Base-by-base conservation (phyloP, 192 early-diverging fungal genomes). In the Coemansia sp. region DNA sequence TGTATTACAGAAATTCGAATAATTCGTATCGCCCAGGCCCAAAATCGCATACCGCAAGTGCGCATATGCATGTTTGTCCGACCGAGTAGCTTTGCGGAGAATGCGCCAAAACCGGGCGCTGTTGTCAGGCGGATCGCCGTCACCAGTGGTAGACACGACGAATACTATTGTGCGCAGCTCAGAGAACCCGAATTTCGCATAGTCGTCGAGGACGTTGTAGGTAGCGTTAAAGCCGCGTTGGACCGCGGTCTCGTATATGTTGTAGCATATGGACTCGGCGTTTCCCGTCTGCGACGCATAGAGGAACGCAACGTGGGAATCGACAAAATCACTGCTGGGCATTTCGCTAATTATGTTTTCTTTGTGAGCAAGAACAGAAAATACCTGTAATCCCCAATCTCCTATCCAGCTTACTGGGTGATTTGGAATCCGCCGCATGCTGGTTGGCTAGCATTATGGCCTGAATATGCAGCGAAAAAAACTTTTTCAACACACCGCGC, bases 111-210 rank as follows among this genome's bases (percentile, higher is more conserved):
- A 96, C 68, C 92, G 92, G 10, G 87, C 85, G 0, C 93, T 84
- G 81, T 98, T 98, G 73, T 98, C 95, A 5, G 95, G 95, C 42
- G 93, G 90, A 71, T 98, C 95, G 31, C 95, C 95, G 69, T 98
- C 95, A 7, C 95, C 95, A 0, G 95, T 98, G 6, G 92, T 96
- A 0, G 94, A 94, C 18, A 89, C 83, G 0, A 98, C 89, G 68
- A 95, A 84, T 55, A 98, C 85, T 4, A 57, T 61, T 3, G 72
- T 72, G 23, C 67, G 64, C 15, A 82, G 58, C 3, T 57, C 38
- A 25, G 56, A 44, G 49, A 81, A 73, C 0, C 52, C 34, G 14
- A 84, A 71, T 73, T 90, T 86, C 49, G 85, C 85, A 76, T 86
- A 83, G 67, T 93, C 90, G 64, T 97, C 87, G 47, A 93, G 79